These are phyloP conservation scores for Cavenderia fasciculata DNA, from an alignment of 78 protist genomes.

Conservation along the genomic window DNA sequence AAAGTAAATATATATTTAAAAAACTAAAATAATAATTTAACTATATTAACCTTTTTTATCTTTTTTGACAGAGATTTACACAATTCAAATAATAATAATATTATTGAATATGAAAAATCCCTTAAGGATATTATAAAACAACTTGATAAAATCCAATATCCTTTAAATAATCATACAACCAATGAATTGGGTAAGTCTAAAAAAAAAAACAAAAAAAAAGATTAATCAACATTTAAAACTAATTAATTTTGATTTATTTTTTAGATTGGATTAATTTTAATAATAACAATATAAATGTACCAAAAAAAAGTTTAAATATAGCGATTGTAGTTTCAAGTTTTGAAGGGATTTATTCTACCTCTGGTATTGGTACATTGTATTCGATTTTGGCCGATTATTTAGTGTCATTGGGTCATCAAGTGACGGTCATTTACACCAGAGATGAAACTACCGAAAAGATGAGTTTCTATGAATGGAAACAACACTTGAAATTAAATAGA, in stretches of 20 bases:
- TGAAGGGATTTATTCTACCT: slow-evolving; percentile 70
- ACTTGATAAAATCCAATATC: slow-evolving; percentile 32
- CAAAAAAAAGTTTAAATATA: slow-evolving; percentile 18
- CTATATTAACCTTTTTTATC: neutral
- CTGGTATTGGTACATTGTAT: slow-evolving; percentile 76
- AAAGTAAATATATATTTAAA: slow-evolving; percentile 17
- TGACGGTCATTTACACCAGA: slow-evolving; percentile 52
- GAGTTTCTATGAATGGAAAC: slow-evolving; percentile 50
- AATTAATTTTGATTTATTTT: slow-evolving; percentile 7
- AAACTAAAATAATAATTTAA: neutral
- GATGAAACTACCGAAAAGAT: slow-evolving; percentile 53
- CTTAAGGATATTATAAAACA: slow-evolving; percentile 23
- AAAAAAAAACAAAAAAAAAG: neutral
- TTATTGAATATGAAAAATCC: slow-evolving; percentile 16
- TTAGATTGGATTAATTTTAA: neutral
- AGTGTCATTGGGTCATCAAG: slow-evolving; percentile 26
- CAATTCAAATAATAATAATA: slow-evolving; percentile 12
- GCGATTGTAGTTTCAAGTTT: slow-evolving; percentile 53
- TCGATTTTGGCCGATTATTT: slow-evolving; percentile 52
- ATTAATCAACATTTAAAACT: neutral
- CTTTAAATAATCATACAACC: slow-evolving; percentile 1
- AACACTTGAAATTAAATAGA: neutral
- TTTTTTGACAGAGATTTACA: too few species aligned
- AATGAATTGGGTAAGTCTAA: neutral
- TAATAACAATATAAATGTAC: neutral